These are phyloP conservation scores for Euphorbia tirucalli DNA, from an alignment of 345 rosid genomes.

Conservation along the genomic window DNA sequence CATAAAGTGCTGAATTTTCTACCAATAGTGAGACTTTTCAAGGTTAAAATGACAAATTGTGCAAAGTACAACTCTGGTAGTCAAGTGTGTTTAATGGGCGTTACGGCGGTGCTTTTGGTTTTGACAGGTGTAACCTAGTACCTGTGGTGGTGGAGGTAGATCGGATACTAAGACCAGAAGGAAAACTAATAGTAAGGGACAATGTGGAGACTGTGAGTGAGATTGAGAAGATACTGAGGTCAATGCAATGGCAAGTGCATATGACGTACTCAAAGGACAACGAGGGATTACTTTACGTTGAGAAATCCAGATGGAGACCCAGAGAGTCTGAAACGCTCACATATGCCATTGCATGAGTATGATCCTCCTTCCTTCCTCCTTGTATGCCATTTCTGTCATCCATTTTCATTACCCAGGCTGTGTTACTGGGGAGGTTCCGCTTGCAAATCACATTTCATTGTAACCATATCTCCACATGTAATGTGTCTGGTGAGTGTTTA, in stretches of 20 bases:
- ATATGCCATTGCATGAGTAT: slow-evolving; percentile 54
- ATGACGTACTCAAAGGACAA: slow-evolving; percentile 72
- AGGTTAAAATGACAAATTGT: no score
- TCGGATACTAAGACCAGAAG: slow-evolving; percentile 81
- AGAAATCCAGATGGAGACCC: slow-evolving; percentile 88
- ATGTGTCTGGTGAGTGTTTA: slow-evolving; percentile 8
- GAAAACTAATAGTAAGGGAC: slow-evolving; percentile 79
- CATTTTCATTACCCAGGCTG: slow-evolving; percentile 15
- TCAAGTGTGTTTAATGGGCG: not conserved
- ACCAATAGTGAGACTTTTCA: no score
- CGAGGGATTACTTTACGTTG: slow-evolving; percentile 81
- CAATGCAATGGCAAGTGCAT: slow-evolving; percentile 83
- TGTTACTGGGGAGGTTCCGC: slow-evolving; percentile 16
- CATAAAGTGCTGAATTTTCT: no score
- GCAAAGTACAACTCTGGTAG: no score
- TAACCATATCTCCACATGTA: slow-evolving; percentile 11
- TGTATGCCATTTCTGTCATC: not conserved
- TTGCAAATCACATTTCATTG: slow-evolving; percentile 24
- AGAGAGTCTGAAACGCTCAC: slow-evolving; percentile 50
- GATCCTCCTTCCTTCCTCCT: not conserved
- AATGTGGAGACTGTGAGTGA: slow-evolving; percentile 51
- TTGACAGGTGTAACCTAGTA: slow-evolving; percentile 61
- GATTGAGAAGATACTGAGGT: slow-evolving; percentile 53
- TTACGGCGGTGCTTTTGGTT: not conserved
- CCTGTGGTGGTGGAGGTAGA: slow-evolving; percentile 84